Conservation (phyloP, 768 basidiomycete species). For the Cystobasidium tubakii region DNA sequence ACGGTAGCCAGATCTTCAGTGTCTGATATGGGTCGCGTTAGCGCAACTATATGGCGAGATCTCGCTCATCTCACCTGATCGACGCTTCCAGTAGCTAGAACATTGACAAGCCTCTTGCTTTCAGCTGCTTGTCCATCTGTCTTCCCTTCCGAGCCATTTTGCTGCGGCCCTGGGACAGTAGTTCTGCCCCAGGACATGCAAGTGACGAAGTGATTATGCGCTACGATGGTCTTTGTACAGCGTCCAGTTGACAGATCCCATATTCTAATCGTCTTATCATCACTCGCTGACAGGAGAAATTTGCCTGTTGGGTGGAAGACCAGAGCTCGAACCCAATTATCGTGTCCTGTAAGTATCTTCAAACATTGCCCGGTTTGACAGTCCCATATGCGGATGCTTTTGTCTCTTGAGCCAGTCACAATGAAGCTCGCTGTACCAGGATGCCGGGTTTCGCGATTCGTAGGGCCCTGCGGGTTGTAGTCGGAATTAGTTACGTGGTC, state of each 20-base stretch:
- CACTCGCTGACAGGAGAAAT: constrained; percentile 79
- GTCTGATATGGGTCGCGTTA: neutral
- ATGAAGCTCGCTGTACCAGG: constrained; percentile 54
- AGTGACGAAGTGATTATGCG: constrained; percentile 76
- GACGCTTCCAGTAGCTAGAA: constrained; percentile 54
- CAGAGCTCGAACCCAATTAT: constrained; percentile 83
- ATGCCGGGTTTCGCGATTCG: constrained; percentile 53
- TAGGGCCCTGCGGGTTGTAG: constrained; percentile 48
- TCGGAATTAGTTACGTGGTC: constrained; percentile 9
- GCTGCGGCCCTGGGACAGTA: constrained; percentile 33
- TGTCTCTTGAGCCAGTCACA: constrained; percentile 81
- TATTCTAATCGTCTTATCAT: constrained; percentile 82
- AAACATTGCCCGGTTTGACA: constrained; percentile 72
- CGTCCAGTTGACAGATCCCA: constrained; percentile 83
- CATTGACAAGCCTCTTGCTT: constrained; percentile 52
- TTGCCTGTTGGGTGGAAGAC: constrained; percentile 87
- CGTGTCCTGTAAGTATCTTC: constrained; percentile 60
- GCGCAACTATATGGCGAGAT: neutral
- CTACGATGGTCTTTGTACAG: constrained; percentile 78
- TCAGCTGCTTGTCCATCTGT: constrained; percentile 24
- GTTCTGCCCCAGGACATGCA: constrained; percentile 62
- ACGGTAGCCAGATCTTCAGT: constrained; percentile 38
- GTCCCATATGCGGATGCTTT: constrained; percentile 88
- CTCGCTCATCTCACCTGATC: constrained; percentile 48
- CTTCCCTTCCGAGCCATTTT: constrained; percentile 38